Conservation (phyloP, 495 filamentous ascomycete species). For the Aspergillus affinis region DNA sequence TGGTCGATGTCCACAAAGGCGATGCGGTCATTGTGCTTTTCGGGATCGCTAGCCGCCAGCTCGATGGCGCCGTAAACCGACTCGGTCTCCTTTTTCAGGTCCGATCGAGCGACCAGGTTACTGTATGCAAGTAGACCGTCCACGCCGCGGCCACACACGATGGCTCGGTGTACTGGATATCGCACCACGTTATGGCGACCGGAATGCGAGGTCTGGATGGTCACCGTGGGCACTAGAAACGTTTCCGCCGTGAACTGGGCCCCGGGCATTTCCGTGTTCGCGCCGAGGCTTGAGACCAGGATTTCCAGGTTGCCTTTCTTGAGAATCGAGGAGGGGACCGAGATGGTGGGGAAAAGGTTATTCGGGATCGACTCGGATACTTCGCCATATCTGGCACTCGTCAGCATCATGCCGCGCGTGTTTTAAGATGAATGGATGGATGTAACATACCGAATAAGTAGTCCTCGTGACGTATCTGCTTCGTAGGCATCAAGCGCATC, state of each 20-base stretch:
- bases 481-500: slow-evolving; percentile 53
- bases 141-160: slow-evolving; percentile 71
- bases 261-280: slow-evolving; percentile 35
- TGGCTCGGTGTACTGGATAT: slow-evolving; percentile 81
- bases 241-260: slow-evolving; percentile 52
- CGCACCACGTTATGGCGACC: slow-evolving; percentile 63
- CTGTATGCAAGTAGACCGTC: slow-evolving; percentile 54
- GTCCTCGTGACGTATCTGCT: slow-evolving; percentile 43
- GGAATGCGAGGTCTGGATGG: slow-evolving; percentile 59
- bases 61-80: slow-evolving; percentile 58
- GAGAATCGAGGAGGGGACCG: slow-evolving; percentile 67
- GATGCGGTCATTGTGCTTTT: slow-evolving; percentile 29
- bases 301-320: slow-evolving; percentile 73
- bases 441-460: slow-evolving; percentile 59
- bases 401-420: not conserved
- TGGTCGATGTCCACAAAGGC: slow-evolving; percentile 54
- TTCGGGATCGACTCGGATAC: slow-evolving; percentile 40
- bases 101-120: slow-evolving; percentile 36
- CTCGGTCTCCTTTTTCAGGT: slow-evolving; percentile 34
- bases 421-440: not conserved
- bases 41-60: slow-evolving; percentile 38
- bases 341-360: slow-evolving; percentile 53
- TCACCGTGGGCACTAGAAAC: slow-evolving; percentile 71
- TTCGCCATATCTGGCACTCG: slow-evolving; percentile 52
- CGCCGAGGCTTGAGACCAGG: slow-evolving; percentile 61